phyloP scores from a whole-genome alignment of 2,329 filamentous ascomycete genomes.

The Dichotomopilus funicola region DNA sequence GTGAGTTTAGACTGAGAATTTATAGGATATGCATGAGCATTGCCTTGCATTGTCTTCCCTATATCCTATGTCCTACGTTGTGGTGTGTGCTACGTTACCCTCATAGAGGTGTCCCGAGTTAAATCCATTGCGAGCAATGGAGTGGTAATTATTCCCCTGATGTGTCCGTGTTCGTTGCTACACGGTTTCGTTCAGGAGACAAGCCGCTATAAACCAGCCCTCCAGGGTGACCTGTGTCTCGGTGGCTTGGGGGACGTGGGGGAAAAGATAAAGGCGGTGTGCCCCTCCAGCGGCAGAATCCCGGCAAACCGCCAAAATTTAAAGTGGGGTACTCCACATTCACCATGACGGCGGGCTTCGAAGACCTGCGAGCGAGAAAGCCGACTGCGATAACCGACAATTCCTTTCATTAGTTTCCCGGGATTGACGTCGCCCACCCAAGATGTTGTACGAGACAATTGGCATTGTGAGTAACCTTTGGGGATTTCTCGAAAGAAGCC shows the following conservation, averaged over 20 bases:
- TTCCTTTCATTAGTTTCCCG: background rate
- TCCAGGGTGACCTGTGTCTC: background rate
- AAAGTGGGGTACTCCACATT: background rate
- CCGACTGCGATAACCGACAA: background rate
- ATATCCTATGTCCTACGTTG: too few relatives aligned
- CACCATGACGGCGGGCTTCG: background rate
- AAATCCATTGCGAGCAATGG: too few relatives aligned
- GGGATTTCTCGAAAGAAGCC: too few relatives aligned
- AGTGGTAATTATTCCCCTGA: too few relatives aligned
- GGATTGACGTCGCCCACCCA: conserved; percentile 23
- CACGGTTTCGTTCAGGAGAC: background rate
- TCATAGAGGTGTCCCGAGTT: too few relatives aligned
- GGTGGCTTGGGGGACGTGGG: background rate
- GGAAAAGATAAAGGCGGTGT: conserved; percentile 5
- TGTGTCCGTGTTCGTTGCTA: background rate
- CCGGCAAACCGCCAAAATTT: conserved; percentile 13
- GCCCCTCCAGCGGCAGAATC: conserved; percentile 3
- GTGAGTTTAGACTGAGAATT: too few relatives aligned
- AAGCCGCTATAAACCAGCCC: background rate
- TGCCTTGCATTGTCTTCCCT: too few relatives aligned
- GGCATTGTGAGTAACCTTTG: conserved; percentile 66
- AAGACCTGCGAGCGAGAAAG: background rate
- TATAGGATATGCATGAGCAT: too few relatives aligned
- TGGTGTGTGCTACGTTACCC: too few relatives aligned
- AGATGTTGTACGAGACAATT: conserved; percentile 96